phyloP scores from a whole-genome alignment of 2,329 filamentous ascomycete genomes.

The Ceratocystis cacaofunesta region DNA sequence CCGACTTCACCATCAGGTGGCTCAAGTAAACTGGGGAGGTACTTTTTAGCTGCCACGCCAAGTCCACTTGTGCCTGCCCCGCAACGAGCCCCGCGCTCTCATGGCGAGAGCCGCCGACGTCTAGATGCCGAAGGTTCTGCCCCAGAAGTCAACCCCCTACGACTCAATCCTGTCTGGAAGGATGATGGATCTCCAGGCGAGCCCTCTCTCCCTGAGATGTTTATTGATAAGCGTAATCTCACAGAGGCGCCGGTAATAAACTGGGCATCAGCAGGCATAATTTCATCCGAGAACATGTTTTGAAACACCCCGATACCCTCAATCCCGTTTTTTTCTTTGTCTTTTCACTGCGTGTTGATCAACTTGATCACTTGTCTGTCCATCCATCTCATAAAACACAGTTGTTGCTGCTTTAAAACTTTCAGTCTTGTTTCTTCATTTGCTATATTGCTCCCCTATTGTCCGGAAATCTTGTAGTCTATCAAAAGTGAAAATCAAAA shows the following conservation, averaged over 20 bases:
- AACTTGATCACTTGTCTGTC: background rate
- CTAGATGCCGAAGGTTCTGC: background rate
- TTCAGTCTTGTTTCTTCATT: background rate
- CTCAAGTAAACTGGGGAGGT: background rate
- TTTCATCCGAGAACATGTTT: background rate
- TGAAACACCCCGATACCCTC: background rate
- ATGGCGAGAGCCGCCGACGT: background rate
- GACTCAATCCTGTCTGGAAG: conserved; percentile 13
- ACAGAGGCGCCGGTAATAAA: conserved; percentile 1
- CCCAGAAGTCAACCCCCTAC: conserved; percentile 8
- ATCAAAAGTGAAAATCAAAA: background rate
- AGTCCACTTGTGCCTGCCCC: conserved; percentile 5
- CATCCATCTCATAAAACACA: background rate
- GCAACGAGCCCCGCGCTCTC: conserved; percentile 1
- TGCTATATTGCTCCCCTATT: background rate
- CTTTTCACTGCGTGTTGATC: background rate
- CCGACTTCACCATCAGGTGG: background rate
- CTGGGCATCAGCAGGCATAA: background rate
- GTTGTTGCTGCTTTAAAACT: background rate
- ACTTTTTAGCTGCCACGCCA: background rate
- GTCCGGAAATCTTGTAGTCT: background rate
- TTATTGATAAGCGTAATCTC: background rate
- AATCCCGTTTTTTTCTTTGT: background rate
- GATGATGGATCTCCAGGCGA: conserved; percentile 10
- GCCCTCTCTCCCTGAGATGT: background rate